These are phyloP conservation scores for Colletotrichum australisinense DNA, from an alignment of 2,329 filamentous ascomycete species.

Conservation along the genomic window DNA sequence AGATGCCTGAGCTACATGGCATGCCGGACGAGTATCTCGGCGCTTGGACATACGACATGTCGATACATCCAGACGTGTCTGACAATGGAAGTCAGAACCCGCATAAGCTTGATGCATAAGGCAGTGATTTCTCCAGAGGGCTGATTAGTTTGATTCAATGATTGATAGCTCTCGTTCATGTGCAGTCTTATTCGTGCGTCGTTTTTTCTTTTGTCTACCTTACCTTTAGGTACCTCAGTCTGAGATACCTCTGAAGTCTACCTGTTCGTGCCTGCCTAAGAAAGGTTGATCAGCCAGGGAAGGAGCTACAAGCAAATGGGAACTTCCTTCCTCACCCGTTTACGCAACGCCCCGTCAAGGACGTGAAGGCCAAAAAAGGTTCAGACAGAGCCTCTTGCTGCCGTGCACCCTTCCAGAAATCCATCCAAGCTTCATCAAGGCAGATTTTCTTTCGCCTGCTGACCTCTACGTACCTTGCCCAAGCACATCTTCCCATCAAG, in stretches of 20 bases:
- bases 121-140: background rate
- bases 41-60: background rate
- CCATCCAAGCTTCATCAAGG: slow-evolving; percentile 13
- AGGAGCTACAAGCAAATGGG: too few species aligned
- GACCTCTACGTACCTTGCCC: background rate
- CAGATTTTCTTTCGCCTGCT: background rate
- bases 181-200: too few species aligned
- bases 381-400: background rate
- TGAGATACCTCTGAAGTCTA: too few species aligned
- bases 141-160: background rate
- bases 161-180: background rate
- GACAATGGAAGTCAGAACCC: background rate
- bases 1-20: background rate
- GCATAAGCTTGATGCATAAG: background rate
- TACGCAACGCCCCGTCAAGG: background rate
- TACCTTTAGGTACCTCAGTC: too few species aligned
- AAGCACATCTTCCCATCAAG: background rate
- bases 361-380: background rate
- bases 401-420: background rate
- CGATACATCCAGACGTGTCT: background rate
- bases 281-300: too few species aligned
- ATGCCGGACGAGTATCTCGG: background rate
- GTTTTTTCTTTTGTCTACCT: too few species aligned
- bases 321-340: background rate
- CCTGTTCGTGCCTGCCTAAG: too few species aligned